These are phyloP conservation scores for Solanum acaule DNA, from an alignment of 257 asterid genomes.

Conservation along the genomic window DNA sequence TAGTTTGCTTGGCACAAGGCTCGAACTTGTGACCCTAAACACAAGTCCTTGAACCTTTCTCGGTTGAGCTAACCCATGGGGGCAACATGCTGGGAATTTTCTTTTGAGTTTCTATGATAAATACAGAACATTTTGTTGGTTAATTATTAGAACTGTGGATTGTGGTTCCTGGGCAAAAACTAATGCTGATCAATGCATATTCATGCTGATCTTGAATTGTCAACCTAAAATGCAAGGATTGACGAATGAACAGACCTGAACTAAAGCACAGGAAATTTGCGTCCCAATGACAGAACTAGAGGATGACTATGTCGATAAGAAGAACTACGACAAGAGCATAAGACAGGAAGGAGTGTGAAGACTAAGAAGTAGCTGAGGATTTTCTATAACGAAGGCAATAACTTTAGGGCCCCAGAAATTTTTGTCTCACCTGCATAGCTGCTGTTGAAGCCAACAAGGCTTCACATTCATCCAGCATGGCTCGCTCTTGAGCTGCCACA, in stretches of 20 bases:
- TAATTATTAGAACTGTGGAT: background rate
- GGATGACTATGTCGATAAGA: background rate
- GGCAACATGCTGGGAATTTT: background rate
- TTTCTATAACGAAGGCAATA: background rate
- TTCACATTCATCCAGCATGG: constrained; percentile 68
- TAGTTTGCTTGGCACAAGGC: background rate
- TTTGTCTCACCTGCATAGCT: constrained; percentile 56
- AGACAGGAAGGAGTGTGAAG: background rate
- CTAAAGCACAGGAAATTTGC: background rate
- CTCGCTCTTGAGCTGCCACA: constrained; percentile 71
- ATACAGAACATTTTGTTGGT: background rate
- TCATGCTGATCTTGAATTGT: background rate
- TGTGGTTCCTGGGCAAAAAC: background rate
- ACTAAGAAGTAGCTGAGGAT: background rate
- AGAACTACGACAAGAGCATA: background rate
- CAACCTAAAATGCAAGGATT: background rate
- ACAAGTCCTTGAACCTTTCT: background rate
- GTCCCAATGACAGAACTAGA: background rate
- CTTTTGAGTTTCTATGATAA: background rate
- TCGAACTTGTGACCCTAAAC: background rate
- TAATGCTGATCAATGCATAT: no score
- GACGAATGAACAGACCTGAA: background rate
- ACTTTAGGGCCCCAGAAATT: background rate
- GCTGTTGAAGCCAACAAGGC: constrained; percentile 48
- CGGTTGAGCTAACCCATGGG: background rate